Base-by-base conservation (phyloP, 495 filamentous ascomycete species). In the Aspergillus sparsus region DNA sequence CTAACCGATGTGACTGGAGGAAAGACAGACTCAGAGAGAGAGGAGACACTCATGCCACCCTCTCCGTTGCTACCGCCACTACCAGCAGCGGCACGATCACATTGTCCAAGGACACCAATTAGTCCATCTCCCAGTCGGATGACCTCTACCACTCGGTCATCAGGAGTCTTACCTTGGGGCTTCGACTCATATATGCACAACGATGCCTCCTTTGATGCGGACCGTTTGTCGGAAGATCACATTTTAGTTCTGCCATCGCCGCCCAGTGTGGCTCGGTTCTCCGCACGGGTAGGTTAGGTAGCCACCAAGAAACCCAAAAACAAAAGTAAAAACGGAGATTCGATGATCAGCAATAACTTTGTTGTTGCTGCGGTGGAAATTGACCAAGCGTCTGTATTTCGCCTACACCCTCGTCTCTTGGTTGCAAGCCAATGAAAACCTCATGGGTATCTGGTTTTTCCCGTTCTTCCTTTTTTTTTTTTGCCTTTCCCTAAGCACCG, bases 221-320 rank as follows among this genome's bases (percentile, higher is more conserved):
- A 60, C 54, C 36, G 37, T 11, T 7, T 49, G 32, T 60, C 44
- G 16, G 58, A 60, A 8, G 55, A 58, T 16, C 46, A 50, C 21
- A 44, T 60, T 3, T 15, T 60, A 41, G 50, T 60, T 7, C 50
- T 60, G 9, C 58, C 58, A 4, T 54, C 58, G 33, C 58, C 58
- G 33, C 58, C 58, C 37, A 45, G 39, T n/a, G 31, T 57, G 15
- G 44, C 44, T 13, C 42, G 44, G 44, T 47, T 47, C 44, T 47
- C 44, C 44, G 44, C 44, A 47, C 44, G 44, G 44, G 44, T 7
- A 47, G 27, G 44, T 47, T 47, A 47, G 44, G 44, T 10, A n/a
- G n/a, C 11, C 10, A 11, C 37, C 6, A n/a, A 41, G 37, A 11
- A n/a, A 11, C 37, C n/a, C 37, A n/a, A 10, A 41, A 41, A 10